These are phyloP conservation scores for Phytophthora pluvialis DNA, from an alignment of 352 stramenopile genomes.

Conservation along the genomic window DNA sequence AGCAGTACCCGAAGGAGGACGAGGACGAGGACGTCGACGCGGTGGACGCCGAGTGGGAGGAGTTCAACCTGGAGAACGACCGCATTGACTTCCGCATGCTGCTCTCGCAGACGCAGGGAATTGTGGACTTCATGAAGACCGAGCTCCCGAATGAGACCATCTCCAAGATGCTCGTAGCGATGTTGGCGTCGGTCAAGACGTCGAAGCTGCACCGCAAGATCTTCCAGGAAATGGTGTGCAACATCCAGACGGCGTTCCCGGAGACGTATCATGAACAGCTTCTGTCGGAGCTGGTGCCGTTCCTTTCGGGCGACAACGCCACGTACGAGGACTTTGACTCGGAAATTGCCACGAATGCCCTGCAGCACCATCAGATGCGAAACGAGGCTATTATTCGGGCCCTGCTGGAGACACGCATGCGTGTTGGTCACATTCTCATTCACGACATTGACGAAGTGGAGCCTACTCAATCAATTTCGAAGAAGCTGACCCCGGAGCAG, in stretches of 20 bases:
- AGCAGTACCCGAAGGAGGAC: constrained; percentile 19
- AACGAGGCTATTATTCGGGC: constrained; percentile 82
- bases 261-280: constrained; percentile 68
- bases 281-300: constrained; percentile 73
- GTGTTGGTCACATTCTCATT: constrained; percentile 84
- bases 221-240: constrained; percentile 89
- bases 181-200: constrained; percentile 86
- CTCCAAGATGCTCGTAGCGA: constrained; percentile 84
- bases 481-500: constrained; percentile 63
- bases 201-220: constrained; percentile 89
- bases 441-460: constrained; percentile 82
- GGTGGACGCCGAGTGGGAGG: constrained; percentile 85
- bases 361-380: constrained; percentile 84
- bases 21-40: constrained; percentile 41
- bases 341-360: constrained; percentile 51
- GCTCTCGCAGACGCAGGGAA: constrained; percentile 64
- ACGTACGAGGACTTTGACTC: constrained; percentile 82
- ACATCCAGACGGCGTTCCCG: constrained; percentile 81
- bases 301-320: constrained; percentile 80
- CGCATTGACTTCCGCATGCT: constrained; percentile 88
- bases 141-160: constrained; percentile 80
- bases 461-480: constrained; percentile 58
- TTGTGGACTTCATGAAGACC: constrained; percentile 67
- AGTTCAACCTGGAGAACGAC: constrained; percentile 88
- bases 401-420: constrained; percentile 85